Evolutionary conservation across 495 filamentous ascomycete genomes (phyloP).

Genomic region (Venustampulla echinocandica): DNA sequence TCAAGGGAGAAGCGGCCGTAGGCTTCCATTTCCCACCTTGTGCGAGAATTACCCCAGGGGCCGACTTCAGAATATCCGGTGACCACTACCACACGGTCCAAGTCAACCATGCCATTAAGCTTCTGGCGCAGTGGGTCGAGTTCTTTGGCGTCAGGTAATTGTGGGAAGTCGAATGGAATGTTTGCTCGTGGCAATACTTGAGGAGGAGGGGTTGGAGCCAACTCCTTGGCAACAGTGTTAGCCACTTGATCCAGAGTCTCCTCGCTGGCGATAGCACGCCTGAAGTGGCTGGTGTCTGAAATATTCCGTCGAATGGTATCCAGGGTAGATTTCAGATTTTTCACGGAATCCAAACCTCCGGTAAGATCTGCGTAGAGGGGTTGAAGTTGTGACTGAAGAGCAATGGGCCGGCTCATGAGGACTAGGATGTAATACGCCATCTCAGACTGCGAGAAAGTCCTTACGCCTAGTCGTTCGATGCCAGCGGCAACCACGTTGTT

Average conservation of each 20-base stretch:
- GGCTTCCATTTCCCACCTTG: slow-evolving; percentile 97
- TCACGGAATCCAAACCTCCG: slow-evolving; percentile 89
- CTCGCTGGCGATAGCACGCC: slow-evolving; percentile 75
- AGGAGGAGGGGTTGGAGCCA: too few relatives aligned
- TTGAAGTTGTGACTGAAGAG: slow-evolving; percentile 84
- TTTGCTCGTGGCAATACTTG: slow-evolving; percentile 75
- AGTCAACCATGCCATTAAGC: slow-evolving; percentile 91
- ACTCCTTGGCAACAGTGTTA: slow-evolving; percentile 76
- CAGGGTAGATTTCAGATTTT: slow-evolving; percentile 88
- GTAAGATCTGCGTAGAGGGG: slow-evolving; percentile 94
- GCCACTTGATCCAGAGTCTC: slow-evolving; percentile 88
- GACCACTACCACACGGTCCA: slow-evolving; percentile 92
- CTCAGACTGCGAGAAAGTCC: slow-evolving; percentile 96
- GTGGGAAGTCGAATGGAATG: too few relatives aligned
- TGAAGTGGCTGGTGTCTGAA: slow-evolving; percentile 80
- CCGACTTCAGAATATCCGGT: slow-evolving; percentile 93
- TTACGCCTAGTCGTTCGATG: slow-evolving; percentile 85
- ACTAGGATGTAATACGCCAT: slow-evolving; percentile 98
- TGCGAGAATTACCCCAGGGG: slow-evolving; percentile 94
- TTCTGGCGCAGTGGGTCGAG: slow-evolving; percentile 77
- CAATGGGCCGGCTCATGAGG: slow-evolving; percentile 83
- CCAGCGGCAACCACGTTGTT: slow-evolving; percentile 96
- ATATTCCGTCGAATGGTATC: slow-evolving; percentile 76
- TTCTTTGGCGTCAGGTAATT: slow-evolving; percentile 77
- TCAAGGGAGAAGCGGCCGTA: slow-evolving; percentile 93